phyloP scores from a whole-genome alignment of 441 rosid genomes.

The Mallotus japonicus region DNA sequence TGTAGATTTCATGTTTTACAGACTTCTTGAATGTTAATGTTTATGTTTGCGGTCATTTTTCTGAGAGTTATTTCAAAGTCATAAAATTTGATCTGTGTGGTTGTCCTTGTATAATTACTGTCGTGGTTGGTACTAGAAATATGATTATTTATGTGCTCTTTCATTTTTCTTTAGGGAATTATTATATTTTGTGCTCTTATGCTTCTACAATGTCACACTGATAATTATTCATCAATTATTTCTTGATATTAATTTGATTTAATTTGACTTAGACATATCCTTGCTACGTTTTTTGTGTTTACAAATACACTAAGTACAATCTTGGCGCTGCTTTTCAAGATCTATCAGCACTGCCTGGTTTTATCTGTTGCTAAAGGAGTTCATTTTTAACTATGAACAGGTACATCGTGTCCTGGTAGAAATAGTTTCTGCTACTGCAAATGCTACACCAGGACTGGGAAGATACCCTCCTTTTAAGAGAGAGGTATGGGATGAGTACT shows the following conservation, averaged over 20 bases:
- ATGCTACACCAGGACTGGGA: constrained; percentile 91
- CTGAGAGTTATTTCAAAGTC: not conserved
- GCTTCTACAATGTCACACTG: not conserved
- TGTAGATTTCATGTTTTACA: not conserved
- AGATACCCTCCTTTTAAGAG: constrained; percentile 95
- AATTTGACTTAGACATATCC: not conserved
- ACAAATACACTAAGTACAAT: not conserved
- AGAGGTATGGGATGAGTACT: constrained; percentile 44
- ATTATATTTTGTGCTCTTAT: not conserved
- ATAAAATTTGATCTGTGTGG: not conserved
- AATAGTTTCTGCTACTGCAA: constrained; percentile 77
- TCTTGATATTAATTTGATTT: not conserved
- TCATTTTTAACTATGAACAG: constrained; percentile 32
- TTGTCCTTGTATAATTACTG: not conserved
- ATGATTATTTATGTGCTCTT: not conserved
- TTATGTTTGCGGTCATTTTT: not conserved
- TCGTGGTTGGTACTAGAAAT: not conserved
- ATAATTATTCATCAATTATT: not conserved
- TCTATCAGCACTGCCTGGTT: not conserved
- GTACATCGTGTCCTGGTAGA: constrained; percentile 85
- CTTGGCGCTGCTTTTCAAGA: not conserved
- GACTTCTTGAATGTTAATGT: not conserved
- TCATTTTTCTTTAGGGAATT: not conserved
- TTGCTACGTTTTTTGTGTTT: not conserved
- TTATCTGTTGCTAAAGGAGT: not conserved